Percentiles rank a stretch among this genome's conserved stretches.
Evolutionary conservation across 208 protist species (phyloP).

Genomic region (Acanthamoeba culbertsoni): DNA sequence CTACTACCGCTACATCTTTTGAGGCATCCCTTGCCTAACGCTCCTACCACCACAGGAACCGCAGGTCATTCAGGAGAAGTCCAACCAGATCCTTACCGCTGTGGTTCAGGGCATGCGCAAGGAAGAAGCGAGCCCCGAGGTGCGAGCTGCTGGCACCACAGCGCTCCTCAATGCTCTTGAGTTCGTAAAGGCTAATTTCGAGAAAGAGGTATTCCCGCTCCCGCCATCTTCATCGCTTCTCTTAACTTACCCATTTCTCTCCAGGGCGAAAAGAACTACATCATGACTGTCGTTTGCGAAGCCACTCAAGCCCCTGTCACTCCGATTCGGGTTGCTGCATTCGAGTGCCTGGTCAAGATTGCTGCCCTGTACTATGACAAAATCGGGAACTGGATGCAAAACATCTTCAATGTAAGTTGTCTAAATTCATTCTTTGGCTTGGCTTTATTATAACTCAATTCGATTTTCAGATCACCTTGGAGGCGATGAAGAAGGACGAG

Average conservation of each 20-base stretch:
- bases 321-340: conserved; percentile 84
- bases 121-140: conserved; percentile 81
- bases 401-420: conserved; percentile 74
- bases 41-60: conserved; percentile 52
- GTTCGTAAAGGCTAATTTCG: conserved; percentile 94
- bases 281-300: conserved; percentile 91
- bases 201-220: conserved; percentile 78
- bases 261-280: conserved; percentile 86
- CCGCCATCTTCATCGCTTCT: background rate
- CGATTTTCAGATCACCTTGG: conserved; percentile 87
- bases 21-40: background rate
- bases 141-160: conserved; percentile 90
- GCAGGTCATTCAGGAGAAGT: conserved; percentile 70
- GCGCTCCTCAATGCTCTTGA: conserved; percentile 95
- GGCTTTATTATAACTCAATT: conserved; percentile 68
- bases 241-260: too few relatives aligned
- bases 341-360: conserved; percentile 94
- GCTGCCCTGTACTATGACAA: conserved; percentile 94
- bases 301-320: conserved; percentile 68
- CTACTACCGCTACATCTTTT: background rate
- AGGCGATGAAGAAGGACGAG: conserved; percentile 89
- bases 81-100: conserved; percentile 89
- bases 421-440: background rate
- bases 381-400: conserved; percentile 91
- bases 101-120: conserved; percentile 89